phyloP scores from a whole-genome alignment of 2,329 filamentous ascomycete species.

The Aspergillus udagawae region DNA sequence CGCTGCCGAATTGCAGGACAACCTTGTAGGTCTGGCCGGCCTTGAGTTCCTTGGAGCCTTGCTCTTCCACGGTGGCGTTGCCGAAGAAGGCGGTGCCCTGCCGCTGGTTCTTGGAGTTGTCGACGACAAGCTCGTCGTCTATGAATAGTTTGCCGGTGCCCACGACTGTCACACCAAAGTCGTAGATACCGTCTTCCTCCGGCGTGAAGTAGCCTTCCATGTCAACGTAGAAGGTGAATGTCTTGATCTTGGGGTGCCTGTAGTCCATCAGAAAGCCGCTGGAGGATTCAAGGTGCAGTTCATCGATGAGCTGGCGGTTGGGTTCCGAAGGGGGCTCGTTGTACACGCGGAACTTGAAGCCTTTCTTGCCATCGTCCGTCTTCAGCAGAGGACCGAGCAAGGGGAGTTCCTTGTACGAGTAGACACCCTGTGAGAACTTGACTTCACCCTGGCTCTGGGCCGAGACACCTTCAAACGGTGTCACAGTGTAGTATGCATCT shows the following conservation, averaged over 20 bases:
- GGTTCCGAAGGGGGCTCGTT: conserved; percentile 52
- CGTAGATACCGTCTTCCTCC: conserved; percentile 58
- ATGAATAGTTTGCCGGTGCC: conserved; percentile 64
- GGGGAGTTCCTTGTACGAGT: conserved; percentile 62
- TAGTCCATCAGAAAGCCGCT: conserved; percentile 52
- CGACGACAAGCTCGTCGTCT: conserved; percentile 59
- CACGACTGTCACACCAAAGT: conserved; percentile 63
- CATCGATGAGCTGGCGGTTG: conserved; percentile 50
- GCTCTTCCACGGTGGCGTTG: conserved; percentile 60
- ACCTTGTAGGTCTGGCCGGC: conserved; percentile 58
- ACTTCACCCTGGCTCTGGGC: conserved; percentile 34
- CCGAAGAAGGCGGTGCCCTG: conserved; percentile 64
- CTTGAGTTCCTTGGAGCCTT: conserved; percentile 54
- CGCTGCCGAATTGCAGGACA: conserved; percentile 58
- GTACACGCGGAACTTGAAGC: conserved; percentile 61
- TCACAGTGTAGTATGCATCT: conserved; percentile 43
- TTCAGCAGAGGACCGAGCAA: conserved; percentile 53
- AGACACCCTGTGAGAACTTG: conserved; percentile 57
- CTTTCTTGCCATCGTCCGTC: conserved; percentile 50
- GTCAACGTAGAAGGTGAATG: conserved; percentile 55
- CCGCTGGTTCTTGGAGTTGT: conserved; percentile 62
- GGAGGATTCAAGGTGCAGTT: conserved; percentile 43
- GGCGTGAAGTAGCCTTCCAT: conserved; percentile 59
- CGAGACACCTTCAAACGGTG: conserved; percentile 42
- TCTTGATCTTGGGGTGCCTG: conserved; percentile 51